Evolutionary conservation across 1,284 basidiomycete species (phyloP).

Genomic region (Pholiota adiposa): DNA sequence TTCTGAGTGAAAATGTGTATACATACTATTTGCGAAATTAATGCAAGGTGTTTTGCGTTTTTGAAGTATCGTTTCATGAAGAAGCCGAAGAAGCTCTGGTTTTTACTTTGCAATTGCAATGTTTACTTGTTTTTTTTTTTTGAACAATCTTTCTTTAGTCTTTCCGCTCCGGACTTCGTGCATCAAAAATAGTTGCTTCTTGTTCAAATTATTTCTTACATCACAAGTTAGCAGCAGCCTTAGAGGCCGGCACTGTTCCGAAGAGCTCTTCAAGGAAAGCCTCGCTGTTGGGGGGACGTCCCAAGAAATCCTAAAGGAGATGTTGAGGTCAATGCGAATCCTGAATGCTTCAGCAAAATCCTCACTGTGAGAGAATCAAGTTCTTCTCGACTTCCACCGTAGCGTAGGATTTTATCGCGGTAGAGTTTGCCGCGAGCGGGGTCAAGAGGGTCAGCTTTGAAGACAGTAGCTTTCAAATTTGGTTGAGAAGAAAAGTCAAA

Average conservation of each 20-base stretch:
- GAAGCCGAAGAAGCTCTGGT: too few relatives aligned
- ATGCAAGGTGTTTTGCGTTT: background rate
- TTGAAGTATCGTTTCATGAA: too few relatives aligned
- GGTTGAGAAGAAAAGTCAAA: too few relatives aligned
- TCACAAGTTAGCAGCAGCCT: slow-evolving; percentile 12
- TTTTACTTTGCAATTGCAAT: too few relatives aligned
- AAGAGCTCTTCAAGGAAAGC: slow-evolving; percentile 77
- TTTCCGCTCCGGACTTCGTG: too few relatives aligned
- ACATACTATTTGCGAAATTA: background rate
- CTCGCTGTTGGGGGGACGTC: slow-evolving; percentile 74
- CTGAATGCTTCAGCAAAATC: background rate
- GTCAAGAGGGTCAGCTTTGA: slow-evolving; percentile 76
- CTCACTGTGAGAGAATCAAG: slow-evolving; percentile 45
- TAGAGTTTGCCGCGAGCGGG: slow-evolving; percentile 57
- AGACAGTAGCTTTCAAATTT: slow-evolving; percentile 64
- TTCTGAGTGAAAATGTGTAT: background rate
- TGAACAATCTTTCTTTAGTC: too few relatives aligned
- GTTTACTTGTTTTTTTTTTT: too few relatives aligned
- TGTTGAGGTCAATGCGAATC: background rate
- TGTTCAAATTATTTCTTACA: background rate
- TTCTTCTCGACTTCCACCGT: slow-evolving; percentile 60
- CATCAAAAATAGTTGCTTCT: too few relatives aligned
- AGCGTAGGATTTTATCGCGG: slow-evolving; percentile 57
- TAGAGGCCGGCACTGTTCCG: slow-evolving; percentile 40
- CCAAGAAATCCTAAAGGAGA: slow-evolving; percentile 64